Conservation (phyloP, 352 stramenopile genomes). For the Globisporangium polare region DNA sequence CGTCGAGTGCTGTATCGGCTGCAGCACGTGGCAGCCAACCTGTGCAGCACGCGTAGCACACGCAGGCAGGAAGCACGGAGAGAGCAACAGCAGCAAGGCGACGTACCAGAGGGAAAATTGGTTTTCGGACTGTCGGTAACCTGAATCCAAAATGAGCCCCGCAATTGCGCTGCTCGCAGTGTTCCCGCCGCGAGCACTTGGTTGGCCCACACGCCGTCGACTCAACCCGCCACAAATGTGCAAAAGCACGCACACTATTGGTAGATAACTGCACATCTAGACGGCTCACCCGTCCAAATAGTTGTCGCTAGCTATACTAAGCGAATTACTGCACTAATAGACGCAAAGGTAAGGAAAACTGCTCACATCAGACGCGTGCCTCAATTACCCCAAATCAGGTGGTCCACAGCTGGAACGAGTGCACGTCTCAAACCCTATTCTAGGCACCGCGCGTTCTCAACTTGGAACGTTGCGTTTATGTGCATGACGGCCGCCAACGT, state of each 20-base stretch:
- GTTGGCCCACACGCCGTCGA: constrained; percentile 2
- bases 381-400: too few relatives aligned
- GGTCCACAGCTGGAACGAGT: not conserved
- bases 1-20: not conserved
- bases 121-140: constrained; percentile 85
- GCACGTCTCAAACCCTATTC: not conserved
- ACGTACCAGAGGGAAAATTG: constrained; percentile 60
- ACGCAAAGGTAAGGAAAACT: too few relatives aligned
- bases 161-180: constrained; percentile 15
- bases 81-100: not conserved
- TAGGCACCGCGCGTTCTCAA: not conserved
- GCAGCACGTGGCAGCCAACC: not conserved
- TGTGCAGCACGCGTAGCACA: not conserved
- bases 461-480: constrained; percentile 1
- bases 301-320: too few relatives aligned
- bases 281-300: too few relatives aligned
- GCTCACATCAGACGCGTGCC: too few relatives aligned
- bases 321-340: too few relatives aligned
- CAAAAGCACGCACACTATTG: not conserved
- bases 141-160: constrained; percentile 79
- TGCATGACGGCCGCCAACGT: not conserved
- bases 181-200: not conserved
- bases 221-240: not conserved
- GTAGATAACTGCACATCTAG: not conserved
- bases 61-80: constrained; percentile 12